phyloP scores from a whole-genome alignment of 768 basidiomycete species.

The Suillus weaverae region DNA sequence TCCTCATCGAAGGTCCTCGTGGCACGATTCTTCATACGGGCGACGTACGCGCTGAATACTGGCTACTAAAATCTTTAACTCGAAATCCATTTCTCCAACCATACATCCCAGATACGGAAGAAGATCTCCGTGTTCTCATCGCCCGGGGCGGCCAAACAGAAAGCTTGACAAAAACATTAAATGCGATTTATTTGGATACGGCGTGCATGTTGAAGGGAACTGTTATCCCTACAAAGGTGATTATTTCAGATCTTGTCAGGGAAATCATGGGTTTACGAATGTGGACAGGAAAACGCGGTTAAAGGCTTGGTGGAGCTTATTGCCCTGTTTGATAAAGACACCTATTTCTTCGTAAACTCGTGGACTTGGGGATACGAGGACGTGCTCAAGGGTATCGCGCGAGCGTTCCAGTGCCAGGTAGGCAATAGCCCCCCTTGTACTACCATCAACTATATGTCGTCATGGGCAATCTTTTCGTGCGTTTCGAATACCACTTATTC shows the following conservation, averaged over 20 bases:
- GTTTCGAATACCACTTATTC: background rate
- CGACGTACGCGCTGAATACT: slow-evolving; percentile 86
- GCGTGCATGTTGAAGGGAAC: slow-evolving; percentile 56
- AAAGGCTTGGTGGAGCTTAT: slow-evolving; percentile 70
- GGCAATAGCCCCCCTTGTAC: slow-evolving; percentile 2
- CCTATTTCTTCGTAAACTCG: slow-evolving; percentile 83
- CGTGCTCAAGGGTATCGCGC: slow-evolving; percentile 72
- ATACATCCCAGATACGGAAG: slow-evolving; percentile 50
- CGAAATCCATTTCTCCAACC: slow-evolving; percentile 72
- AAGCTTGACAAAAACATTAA: slow-evolving; percentile 49
- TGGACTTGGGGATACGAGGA: slow-evolving; percentile 99
- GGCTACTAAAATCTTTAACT: slow-evolving; percentile 66
- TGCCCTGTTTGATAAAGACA: slow-evolving; percentile 58
- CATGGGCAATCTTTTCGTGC: background rate
- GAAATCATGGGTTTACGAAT: slow-evolving; percentile 2
- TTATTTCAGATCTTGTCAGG: slow-evolving; percentile 10
- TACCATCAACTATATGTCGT: background rate
- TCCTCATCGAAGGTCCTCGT: slow-evolving; percentile 69
- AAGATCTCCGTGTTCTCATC: slow-evolving; percentile 25
- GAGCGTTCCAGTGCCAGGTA: slow-evolving; percentile 65
- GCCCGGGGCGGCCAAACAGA: slow-evolving; percentile 27
- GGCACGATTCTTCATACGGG: slow-evolving; percentile 89
- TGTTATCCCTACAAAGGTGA: slow-evolving; percentile 62
- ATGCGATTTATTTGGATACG: slow-evolving; percentile 85
- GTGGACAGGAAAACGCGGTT: slow-evolving; percentile 60